Conservation (phyloP, 305 asterid genomes). For the Withania somnifera region DNA sequence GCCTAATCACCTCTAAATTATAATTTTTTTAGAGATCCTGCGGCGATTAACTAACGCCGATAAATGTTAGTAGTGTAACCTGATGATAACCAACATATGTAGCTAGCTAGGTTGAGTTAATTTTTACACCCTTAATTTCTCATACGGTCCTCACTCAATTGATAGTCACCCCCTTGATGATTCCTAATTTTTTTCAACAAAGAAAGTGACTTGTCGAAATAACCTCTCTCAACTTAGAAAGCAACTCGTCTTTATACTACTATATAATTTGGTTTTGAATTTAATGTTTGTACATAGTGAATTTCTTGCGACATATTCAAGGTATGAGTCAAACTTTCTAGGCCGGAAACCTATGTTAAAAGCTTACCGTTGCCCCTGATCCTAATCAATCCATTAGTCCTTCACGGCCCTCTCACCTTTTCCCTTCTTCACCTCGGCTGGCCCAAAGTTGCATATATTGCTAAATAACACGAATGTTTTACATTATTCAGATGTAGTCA, state of each 20-base stretch:
- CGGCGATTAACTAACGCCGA: no score
- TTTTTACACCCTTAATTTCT: background rate
- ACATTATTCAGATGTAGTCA: background rate
- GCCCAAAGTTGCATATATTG: background rate
- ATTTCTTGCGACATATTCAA: background rate
- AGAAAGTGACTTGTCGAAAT: no score
- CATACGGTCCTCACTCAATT: no score
- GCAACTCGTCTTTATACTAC: no score
- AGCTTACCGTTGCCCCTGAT: background rate
- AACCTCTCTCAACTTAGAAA: no score
- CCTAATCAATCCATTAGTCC: background rate
- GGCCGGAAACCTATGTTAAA: background rate
- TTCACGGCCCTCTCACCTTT: background rate
- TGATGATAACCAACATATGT: background rate
- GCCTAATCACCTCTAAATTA: no score
- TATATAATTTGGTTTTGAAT: background rate
- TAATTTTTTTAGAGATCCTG: no score
- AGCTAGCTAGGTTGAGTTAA: background rate
- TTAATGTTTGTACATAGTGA: background rate
- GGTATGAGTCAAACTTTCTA: background rate
- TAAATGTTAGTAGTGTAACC: no score
- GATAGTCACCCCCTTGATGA: no score
- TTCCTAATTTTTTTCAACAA: no score
- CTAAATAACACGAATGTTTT: background rate
- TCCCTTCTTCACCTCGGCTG: background rate